Conservation (phyloP, 176 grass and related monocot species). For the Lolium rigidum region DNA sequence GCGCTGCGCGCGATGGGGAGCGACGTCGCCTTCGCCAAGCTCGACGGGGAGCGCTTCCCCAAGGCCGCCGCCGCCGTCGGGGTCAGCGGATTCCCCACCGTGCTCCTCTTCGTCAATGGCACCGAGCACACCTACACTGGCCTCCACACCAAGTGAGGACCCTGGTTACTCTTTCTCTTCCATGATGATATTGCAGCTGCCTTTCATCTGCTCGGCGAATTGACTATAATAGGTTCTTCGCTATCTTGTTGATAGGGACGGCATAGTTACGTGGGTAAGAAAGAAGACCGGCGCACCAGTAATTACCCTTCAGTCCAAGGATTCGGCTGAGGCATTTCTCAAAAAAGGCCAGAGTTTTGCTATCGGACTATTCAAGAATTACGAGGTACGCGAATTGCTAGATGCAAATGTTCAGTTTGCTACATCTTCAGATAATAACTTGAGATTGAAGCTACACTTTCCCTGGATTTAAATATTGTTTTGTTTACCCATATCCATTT, state of each 20-base stretch:
- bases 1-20: constrained; percentile 80
- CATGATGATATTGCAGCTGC: background rate
- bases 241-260: constrained; percentile 63
- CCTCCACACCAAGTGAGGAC: constrained; percentile 79
- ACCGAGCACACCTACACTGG: constrained; percentile 65
- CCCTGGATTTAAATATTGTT: background rate
- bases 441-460: constrained; percentile 6
- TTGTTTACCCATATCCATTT: constrained; percentile 1
- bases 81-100: constrained; percentile 86
- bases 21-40: constrained; percentile 76
- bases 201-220: constrained; percentile 28
- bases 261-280: constrained; percentile 90
- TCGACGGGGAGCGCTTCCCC: constrained; percentile 83
- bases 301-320: constrained; percentile 64
- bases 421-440: background rate
- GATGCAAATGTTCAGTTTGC: background rate
- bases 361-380: constrained; percentile 77
- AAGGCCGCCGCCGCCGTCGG: constrained; percentile 74
- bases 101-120: constrained; percentile 89
- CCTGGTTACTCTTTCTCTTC: background rate
- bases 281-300: constrained; percentile 87
- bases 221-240: background rate
- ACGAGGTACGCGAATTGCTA: constrained; percentile 57
- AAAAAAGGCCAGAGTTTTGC: constrained; percentile 67
- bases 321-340: constrained; percentile 72